A percentile compares a stretch with the other conserved stretches of the same genome.
phyloP scores from a whole-genome alignment of 257 asterid species.

The Echium plantagineum region DNA sequence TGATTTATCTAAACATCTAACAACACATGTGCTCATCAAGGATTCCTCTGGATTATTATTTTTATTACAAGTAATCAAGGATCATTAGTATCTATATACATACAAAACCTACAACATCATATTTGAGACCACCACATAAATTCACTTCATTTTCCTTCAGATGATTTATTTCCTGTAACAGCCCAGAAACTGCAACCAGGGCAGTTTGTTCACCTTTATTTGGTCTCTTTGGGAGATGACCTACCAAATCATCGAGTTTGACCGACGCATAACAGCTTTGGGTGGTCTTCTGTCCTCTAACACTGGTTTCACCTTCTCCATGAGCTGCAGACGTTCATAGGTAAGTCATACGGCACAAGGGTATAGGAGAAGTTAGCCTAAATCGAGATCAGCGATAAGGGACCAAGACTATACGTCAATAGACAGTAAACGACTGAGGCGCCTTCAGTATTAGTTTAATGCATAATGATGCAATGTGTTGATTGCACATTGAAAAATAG shows the following conservation, averaged over 20 bases:
- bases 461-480: too few species aligned
- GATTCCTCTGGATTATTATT: background rate
- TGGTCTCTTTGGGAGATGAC: constrained; percentile 4
- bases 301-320: constrained; percentile 62
- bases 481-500: background rate
- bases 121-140: background rate
- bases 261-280: constrained; percentile 34
- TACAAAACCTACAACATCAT: background rate
- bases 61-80: background rate
- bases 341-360: background rate
- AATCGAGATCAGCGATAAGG: background rate
- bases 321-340: constrained; percentile 34
- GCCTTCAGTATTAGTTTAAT: too few species aligned
- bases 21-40: background rate
- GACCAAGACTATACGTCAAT: too few species aligned
- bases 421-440: background rate
- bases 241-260: constrained; percentile 38
- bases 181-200: background rate
- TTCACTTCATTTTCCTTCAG: background rate
- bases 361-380: background rate
- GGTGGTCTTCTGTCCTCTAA: constrained; percentile 48
- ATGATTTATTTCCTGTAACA: background rate
- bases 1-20: background rate
- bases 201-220: constrained; percentile 6
- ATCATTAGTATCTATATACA: background rate